Percentiles rank a stretch among this genome's conserved stretches.
Evolutionary conservation across 495 filamentous ascomycete species (phyloP).

Genomic region (Elasticomyces elasticus): DNA sequence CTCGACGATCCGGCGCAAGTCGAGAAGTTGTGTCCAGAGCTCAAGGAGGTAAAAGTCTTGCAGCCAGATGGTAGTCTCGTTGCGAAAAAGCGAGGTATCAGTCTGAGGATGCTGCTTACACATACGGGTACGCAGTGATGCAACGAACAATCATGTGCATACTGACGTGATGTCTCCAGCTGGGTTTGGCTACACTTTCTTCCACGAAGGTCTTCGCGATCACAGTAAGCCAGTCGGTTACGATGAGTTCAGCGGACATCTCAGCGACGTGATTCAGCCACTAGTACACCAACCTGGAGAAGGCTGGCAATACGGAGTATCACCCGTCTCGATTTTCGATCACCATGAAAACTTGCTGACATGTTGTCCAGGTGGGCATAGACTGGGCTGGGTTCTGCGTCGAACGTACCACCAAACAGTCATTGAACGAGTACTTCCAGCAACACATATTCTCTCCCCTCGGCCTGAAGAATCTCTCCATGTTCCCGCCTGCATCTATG

Average conservation of each 20-base stretch:
- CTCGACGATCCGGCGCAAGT: constrained; percentile 42
- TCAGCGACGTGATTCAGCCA: constrained; percentile 36
- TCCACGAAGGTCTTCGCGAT: constrained; percentile 40
- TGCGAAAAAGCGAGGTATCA: constrained; percentile 44
- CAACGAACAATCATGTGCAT: not conserved
- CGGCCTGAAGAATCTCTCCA: constrained; percentile 41
- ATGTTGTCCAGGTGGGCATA: constrained; percentile 20
- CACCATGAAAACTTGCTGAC: not conserved
- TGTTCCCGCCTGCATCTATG: constrained; percentile 46
- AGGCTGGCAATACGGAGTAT: constrained; percentile 49
- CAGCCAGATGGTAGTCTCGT: constrained; percentile 35
- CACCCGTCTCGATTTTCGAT: not conserved
- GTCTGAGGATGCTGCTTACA: constrained; percentile 48
- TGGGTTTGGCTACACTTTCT: constrained; percentile 37
- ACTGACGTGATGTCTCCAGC: constrained; percentile 8
- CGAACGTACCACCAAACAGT: constrained; percentile 39
- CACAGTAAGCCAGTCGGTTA: constrained; percentile 37
- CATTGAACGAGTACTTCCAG: constrained; percentile 46
- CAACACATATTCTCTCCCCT: constrained; percentile 47
- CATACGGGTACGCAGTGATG: constrained; percentile 38
- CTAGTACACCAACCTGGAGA: constrained; percentile 47
- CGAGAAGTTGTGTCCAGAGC: constrained; percentile 40
- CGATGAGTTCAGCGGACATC: constrained; percentile 43
- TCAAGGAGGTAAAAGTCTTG: constrained; percentile 40
- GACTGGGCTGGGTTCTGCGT: constrained; percentile 52